Conservation (phyloP, 2,329 filamentous ascomycete species). For the Phyllosticta citrichinensis region DNA sequence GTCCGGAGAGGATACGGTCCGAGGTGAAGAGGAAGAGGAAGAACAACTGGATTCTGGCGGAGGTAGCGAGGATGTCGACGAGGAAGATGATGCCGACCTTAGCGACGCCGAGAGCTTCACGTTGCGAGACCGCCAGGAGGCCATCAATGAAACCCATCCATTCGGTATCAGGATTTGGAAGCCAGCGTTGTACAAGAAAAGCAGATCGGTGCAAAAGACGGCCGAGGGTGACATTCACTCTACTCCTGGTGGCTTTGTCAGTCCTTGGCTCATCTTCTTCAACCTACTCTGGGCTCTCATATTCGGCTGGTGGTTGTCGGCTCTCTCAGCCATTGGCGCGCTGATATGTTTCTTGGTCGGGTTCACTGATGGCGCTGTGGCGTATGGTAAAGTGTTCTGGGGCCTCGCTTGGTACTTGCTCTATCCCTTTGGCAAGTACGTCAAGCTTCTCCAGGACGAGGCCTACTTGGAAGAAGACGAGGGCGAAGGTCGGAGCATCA, state of each 20-base stretch:
- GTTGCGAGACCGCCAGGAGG: constrained; percentile 88
- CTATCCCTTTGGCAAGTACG: constrained; percentile 95
- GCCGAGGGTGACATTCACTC: constrained; percentile 97
- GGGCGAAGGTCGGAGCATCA: constrained; percentile 92
- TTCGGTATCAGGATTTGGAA: constrained; percentile 99
- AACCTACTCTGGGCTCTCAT: constrained; percentile 83
- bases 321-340: constrained; percentile 64
- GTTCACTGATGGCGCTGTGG: constrained; percentile 65
- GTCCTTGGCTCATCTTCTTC: constrained; percentile 72
- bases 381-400: constrained; percentile 78
- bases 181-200: constrained; percentile 95
- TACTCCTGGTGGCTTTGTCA: constrained; percentile 77
- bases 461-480: constrained; percentile 90
- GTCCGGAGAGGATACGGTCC: constrained; percentile 30
- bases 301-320: constrained; percentile 93
- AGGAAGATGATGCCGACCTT: constrained; percentile 59
- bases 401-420: constrained; percentile 79
- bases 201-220: constrained; percentile 88
- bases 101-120: constrained; percentile 98
- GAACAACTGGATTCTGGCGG: constrained; percentile 13
- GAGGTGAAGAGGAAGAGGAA: constrained; percentile 30
- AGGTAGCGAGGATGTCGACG: constrained; percentile 39
- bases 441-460: constrained; percentile 87
- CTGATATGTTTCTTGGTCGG: constrained; percentile 70
- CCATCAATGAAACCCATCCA: constrained; percentile 97